Base-by-base conservation (phyloP, 2,329 filamentous ascomycete genomes). In the Ceratocystis lukuohia region DNA sequence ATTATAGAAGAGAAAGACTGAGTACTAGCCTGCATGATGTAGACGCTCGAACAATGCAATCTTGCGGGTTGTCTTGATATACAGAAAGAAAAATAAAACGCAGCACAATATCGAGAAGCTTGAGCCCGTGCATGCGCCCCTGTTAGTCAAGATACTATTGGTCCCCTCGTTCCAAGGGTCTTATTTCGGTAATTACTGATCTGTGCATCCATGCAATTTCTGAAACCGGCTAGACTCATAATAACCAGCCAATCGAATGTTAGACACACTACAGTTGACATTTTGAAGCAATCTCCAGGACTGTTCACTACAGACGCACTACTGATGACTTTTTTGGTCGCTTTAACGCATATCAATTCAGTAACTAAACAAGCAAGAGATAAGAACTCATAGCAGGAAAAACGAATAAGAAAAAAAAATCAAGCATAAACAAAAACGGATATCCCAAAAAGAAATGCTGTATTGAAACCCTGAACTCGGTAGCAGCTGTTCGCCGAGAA, bases 371-470 rank as follows among this genome's bases (percentile, higher is more conserved):
- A 59, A n/a, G 53, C 25, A 33, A 59, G n/a, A 57, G 33, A n/a
- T 25, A 10, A 25, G 30, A 25, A 45, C 4, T 41, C 50, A 59
- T 28, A 33, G 46, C 48, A 57, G 30, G 30, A 59, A 62, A 37
- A 25, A 62, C 44, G 37, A 41, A 65, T 62, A 61, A 66, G 41
- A 22, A 61, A 50, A 61, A 50, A 62, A 53, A 67, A 67, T 20
- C 33, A 67, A 66, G 65, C 62, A 65, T 46, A 67, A 65, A 66
- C 65, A 62, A 66, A 65, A 57, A 48, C 41, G 66, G 66, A 67
- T 67, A 67, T 67, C 66, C 66, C 56, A 67, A 65, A 63, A 61
- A 64, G 57, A 67, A 67, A 67, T 67, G 62, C 66, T 67, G 46
- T 67, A 67, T 67, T 67, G 66, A 67, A 67, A 62, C 66, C 66